Base-by-base conservation (phyloP, 2,329 filamentous ascomycete genomes). In the Thielaviopsis musarum region DNA sequence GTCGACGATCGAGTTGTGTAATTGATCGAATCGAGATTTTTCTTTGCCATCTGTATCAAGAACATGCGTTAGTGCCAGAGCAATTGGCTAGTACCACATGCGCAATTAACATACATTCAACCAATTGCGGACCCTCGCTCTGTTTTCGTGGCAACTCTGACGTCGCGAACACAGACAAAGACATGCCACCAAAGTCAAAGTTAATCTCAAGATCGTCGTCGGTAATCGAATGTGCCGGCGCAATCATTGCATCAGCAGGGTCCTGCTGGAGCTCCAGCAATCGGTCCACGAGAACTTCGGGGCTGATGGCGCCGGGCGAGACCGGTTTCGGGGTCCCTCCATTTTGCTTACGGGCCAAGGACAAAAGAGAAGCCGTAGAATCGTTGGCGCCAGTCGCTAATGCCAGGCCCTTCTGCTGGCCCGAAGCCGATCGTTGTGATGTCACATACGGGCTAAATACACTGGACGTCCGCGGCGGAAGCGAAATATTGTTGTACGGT, bases 1-100 rank as follows among this genome's bases (percentile, higher is more conserved):
- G 56, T 88, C 87, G 68, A 77, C 72, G 66, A 98, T 97, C 3
- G 91, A 94, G 66, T 80, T 82, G 71, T 97, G 93, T 51, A 98
- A 77, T 60, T 94, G 89, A 70, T 96, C 85, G 66, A 95, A 95
- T 67, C 85, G 91, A 66, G 85, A 77, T 69, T 85, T 88, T 64
- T 95, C 88, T 64, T 79, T 80, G 70, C 93, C 86, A 69, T 90
- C 88, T 84, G 64, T 54, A 64, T 48, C 2, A 13, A 19, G 21
- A 17, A 26, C 13, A 12, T 57, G 49, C 60, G 30, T 10, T n/a
- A 62, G 34, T 15, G 61, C 67, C 28, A 67, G 65, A 54, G 62
- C 53, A 53, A 22, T 9, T 2, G 1, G n/a, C 17, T 13, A 19
- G 3, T 45, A 5, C 34, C 7, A n/a, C 13, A 49, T n/a, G 41